Conservation (phyloP, 148 eudicot genomes). For the Nepenthes gracilis region DNA sequence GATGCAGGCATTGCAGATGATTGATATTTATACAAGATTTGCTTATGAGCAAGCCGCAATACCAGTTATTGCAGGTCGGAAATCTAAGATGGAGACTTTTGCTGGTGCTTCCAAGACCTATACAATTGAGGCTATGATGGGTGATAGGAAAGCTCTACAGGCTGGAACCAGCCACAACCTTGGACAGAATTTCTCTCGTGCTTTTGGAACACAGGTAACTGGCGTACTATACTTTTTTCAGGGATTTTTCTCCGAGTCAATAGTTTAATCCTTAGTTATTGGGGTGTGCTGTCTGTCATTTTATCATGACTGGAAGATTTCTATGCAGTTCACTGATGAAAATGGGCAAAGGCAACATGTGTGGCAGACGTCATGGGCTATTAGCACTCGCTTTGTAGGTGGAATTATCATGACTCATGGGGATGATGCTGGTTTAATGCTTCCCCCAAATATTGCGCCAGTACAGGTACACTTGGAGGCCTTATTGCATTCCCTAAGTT, state of each 20-base stretch:
- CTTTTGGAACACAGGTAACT: conserved; percentile 86
- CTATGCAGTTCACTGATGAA: conserved; percentile 79
- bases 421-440: conserved; percentile 93
- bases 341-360: conserved; percentile 85
- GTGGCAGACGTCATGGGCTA: conserved; percentile 99
- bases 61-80: conserved; percentile 96
- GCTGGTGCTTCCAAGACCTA: conserved; percentile 93
- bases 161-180: conserved; percentile 99
- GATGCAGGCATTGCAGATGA: conserved; percentile 94
- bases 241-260: not conserved
- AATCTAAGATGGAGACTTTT: conserved; percentile 91
- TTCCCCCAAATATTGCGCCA: conserved; percentile 93
- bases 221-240: not conserved
- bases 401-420: conserved; percentile 99
- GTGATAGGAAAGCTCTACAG: conserved; percentile 95
- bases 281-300: not conserved
- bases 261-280: not conserved
- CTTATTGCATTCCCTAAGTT: conserved; percentile 3
- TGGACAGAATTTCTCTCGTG: conserved; percentile 96
- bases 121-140: conserved; percentile 99
- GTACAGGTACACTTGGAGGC: conserved; percentile 50
- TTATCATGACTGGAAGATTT: not conserved
- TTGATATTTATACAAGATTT: conserved; percentile 77
- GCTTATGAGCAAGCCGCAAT: conserved; percentile 95
- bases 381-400: conserved; percentile 97